phyloP scores from a whole-genome alignment of 176 grass and related monocot genomes.

The Metroxylon sagu region DNA sequence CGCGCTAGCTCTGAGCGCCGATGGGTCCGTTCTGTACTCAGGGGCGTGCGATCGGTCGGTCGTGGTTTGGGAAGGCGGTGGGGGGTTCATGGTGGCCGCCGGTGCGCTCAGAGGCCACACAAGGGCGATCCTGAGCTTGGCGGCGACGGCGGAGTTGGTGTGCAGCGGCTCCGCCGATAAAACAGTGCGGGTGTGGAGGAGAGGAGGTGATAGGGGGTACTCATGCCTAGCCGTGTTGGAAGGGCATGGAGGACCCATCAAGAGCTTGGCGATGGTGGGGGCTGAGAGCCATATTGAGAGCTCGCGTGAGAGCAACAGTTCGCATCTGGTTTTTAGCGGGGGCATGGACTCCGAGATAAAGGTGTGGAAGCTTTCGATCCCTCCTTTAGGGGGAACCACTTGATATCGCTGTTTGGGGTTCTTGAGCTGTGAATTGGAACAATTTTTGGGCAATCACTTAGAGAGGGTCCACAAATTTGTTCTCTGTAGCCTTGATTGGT shows the following conservation, averaged over 20 bases:
- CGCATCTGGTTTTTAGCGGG: constrained; percentile 35
- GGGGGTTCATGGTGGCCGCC: constrained; percentile 14
- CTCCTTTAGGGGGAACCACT: background rate
- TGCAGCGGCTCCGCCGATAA: constrained; percentile 68
- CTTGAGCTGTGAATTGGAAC: too few relatives aligned
- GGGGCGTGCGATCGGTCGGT: constrained; percentile 47
- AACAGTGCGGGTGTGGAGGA: constrained; percentile 62
- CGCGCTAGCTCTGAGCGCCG: constrained; percentile 42
- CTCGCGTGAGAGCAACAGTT: background rate
- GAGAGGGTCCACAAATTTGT: too few relatives aligned
- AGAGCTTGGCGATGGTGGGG: constrained; percentile 35
- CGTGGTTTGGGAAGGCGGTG: constrained; percentile 43
- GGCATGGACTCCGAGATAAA: constrained; percentile 46
- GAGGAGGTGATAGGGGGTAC: constrained; percentile 23
- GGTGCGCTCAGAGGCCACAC: constrained; percentile 38
- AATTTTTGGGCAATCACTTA: too few relatives aligned
- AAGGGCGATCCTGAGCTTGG: constrained; percentile 49
- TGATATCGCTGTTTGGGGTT: too few relatives aligned
- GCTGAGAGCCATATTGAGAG: background rate
- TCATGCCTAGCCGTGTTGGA: constrained; percentile 49
- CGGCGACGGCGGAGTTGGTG: constrained; percentile 26
- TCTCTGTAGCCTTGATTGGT: too few relatives aligned
- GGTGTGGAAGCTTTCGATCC: constrained; percentile 41
- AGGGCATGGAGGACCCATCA: constrained; percentile 58
- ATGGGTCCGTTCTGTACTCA: constrained; percentile 52